phyloP scores from a whole-genome alignment of 2,329 filamentous ascomycete genomes.

The Xylaria sp. region DNA sequence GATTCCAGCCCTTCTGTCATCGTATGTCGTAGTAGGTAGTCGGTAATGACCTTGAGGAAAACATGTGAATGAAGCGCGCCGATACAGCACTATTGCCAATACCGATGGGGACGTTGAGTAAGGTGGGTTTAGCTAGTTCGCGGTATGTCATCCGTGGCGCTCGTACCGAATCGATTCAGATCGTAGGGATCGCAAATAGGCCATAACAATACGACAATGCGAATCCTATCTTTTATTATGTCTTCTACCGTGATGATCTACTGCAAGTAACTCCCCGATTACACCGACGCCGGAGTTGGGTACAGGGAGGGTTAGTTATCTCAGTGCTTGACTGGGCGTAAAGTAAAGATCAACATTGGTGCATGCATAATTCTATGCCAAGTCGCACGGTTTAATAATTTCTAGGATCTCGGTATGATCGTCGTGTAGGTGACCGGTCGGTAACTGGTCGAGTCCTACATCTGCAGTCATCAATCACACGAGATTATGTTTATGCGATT shows the following conservation, averaged over 20 bases:
- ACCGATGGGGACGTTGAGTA: slow-evolving; percentile 10
- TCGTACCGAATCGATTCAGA: slow-evolving; percentile 10
- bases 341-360: slow-evolving; percentile 34
- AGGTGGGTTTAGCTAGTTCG: slow-evolving; percentile 1
- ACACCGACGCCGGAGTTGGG: slow-evolving; percentile 6
- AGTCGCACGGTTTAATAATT: slow-evolving; percentile 13
- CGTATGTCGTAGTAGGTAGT: slow-evolving; percentile 22
- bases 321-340: neutral
- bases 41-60: slow-evolving; percentile 1
- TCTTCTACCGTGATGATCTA: slow-evolving; percentile 1
- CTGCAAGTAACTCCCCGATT: slow-evolving; percentile 19
- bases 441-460: slow-evolving; percentile 29
- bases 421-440: slow-evolving; percentile 13
- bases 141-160: neutral
- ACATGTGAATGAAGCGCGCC: slow-evolving; percentile 8
- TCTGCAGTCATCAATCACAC: slow-evolving; percentile 35
- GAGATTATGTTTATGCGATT: slow-evolving; percentile 37
- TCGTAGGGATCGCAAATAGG: slow-evolving; percentile 4
- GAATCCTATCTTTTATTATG: slow-evolving; percentile 3
- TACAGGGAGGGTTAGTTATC: neutral
- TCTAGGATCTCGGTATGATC: slow-evolving; percentile 18
- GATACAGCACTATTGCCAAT: neutral
- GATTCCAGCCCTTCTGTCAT: slow-evolving; percentile 26
- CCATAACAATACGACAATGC: slow-evolving; percentile 4
- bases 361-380: slow-evolving; percentile 36